Conservation (phyloP, 192 early-diverging fungal species). For the Coemansia sp. region DNA sequence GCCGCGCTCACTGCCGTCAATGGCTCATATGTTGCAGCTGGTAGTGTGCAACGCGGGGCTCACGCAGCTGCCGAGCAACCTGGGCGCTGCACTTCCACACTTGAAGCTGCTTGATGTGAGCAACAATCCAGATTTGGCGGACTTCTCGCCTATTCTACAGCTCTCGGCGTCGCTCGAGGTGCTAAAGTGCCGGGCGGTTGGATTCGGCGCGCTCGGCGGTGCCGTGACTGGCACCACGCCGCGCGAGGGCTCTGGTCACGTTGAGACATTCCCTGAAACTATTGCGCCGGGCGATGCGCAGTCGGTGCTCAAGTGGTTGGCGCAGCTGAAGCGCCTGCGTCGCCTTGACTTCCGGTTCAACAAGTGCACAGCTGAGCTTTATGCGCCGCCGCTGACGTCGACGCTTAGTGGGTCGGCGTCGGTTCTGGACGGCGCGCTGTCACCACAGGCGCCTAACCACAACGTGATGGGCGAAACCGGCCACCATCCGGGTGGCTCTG, state of each 20-base stretch:
- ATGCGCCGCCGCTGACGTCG: conserved; percentile 17
- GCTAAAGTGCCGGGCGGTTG: conserved; percentile 37
- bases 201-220: conserved; percentile 16
- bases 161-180: conserved; percentile 32
- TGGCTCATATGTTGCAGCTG: conserved; percentile 34
- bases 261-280: conserved; percentile 13
- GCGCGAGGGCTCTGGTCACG: not conserved
- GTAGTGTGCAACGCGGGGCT: conserved; percentile 41
- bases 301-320: conserved; percentile 10
- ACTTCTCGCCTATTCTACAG: conserved; percentile 34
- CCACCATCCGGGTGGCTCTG: no score
- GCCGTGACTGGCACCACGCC: not conserved
- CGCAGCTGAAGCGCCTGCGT: conserved; percentile 23
- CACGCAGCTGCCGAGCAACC: conserved; percentile 23
- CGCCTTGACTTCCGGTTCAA: conserved; percentile 46
- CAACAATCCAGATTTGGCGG: conserved; percentile 38
- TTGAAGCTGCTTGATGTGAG: conserved; percentile 41
- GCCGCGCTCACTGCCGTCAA: conserved; percentile 27
- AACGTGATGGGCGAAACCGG: conserved; percentile 22
- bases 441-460: conserved; percentile 26
- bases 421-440: conserved; percentile 28
- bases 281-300: conserved; percentile 3
- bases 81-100: conserved; percentile 37
- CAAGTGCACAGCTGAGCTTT: conserved; percentile 31
- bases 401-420: not conserved